Evolutionary conservation across 257 asterid species (phyloP).

Genomic region (Solanum corneliomulleri): DNA sequence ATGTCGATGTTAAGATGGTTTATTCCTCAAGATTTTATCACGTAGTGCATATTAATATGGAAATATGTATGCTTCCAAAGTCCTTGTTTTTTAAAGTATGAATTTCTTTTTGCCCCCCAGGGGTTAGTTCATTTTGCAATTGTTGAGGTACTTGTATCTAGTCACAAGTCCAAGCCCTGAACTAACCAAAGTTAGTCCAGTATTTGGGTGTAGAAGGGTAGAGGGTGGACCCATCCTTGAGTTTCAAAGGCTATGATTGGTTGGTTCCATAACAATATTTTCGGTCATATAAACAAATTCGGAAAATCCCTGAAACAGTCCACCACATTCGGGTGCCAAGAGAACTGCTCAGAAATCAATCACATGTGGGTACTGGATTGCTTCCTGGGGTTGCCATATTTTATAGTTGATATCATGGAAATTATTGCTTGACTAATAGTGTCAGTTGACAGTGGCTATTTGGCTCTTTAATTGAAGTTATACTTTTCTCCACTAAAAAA

Average conservation of each 20-base stretch:
- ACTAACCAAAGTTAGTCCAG: neutral
- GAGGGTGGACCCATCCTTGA: neutral
- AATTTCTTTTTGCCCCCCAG: neutral
- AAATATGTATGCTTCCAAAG: neutral
- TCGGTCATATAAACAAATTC: neutral
- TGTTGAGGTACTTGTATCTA: neutral
- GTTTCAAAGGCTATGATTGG: neutral
- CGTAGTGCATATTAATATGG: neutral
- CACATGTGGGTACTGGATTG: neutral
- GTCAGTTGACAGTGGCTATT: neutral
- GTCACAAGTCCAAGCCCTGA: neutral
- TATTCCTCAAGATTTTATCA: neutral
- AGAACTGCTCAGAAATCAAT: neutral
- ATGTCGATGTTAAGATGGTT: neutral
- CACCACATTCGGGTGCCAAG: neutral
- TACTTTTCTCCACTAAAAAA: neutral
- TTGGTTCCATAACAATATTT: neutral
- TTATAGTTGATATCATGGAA: neutral
- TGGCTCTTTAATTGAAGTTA: neutral
- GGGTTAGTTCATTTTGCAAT: neutral
- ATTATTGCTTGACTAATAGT: neutral
- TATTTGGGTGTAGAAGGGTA: neutral
- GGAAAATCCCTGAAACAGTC: neutral
- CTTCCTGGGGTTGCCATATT: neutral
- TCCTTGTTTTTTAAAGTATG: neutral